Evolutionary conservation across 1,284 basidiomycete species (phyloP), one percentile per base, ranked within the genome.

Genomic region (Pseudozyma sp.): DNA sequence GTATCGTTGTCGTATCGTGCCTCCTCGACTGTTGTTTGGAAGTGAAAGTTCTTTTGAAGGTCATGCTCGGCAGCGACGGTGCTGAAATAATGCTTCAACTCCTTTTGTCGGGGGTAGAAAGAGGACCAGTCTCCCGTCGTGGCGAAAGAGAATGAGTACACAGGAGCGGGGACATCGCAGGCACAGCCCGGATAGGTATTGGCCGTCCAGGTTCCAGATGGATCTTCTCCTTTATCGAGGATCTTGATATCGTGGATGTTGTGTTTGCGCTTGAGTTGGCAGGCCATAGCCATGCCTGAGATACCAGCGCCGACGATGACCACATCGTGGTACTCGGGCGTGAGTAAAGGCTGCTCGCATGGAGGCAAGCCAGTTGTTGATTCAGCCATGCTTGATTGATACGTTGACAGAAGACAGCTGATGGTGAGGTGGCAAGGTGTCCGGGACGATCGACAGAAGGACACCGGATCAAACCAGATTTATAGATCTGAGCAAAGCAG

Each of bases 131-230:
- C 70, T 18, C 57, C 60, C 58, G 80, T 82, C 62, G 81, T 80
- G n/a, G 64, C 69, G 49, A 84, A 84, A 11, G 77, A 79, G 51
- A 75, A 82, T 18, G 78, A 81, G 73, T 85, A 85, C 54, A 85
- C 77, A n/a, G 80, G 69, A 1, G 79, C 77, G 7, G 83, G 83
- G 5, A 85, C 78, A 44, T 83, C 83, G 51, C 81, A 83, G 0
- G 76, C 82, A 44, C 73, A 76, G 13, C 78, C 79, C 0, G 83
- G 83, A 54, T 85, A 81, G 13, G 68, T 64, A 62, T 82, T 82
- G 53, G 66, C 66, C 25, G 77, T 75, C 80, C 80, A 82, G 0
- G 78, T 80, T 5, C 79, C 80, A 1, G 77, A 66, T 3, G 70
- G 72, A 18, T 76, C 77, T 2, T 54, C 59, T 11, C 59, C 44